Evolutionary conservation across 768 basidiomycete species (phyloP).

Genomic region (Chalciporus piperatus): DNA sequence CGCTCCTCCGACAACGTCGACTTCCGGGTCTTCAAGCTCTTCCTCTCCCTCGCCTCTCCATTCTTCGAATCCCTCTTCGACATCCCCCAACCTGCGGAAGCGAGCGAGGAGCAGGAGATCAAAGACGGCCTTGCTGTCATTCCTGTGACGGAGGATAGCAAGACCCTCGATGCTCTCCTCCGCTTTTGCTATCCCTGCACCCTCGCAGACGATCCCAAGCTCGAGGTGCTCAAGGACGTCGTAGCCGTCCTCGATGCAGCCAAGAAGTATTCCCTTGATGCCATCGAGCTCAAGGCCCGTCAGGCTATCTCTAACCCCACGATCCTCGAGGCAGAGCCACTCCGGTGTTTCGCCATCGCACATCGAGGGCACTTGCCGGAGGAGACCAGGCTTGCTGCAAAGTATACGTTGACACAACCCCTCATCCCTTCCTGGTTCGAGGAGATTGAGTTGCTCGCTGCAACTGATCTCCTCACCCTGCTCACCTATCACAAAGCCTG

Average conservation of each 20-base stretch:
- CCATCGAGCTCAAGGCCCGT: slow-evolving; percentile 11
- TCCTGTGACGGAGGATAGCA: slow-evolving; percentile 17
- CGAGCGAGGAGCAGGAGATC: slow-evolving; percentile 5
- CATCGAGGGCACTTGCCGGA: slow-evolving; percentile 15
- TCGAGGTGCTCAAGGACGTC: slow-evolving; percentile 8
- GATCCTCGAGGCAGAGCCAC: slow-evolving; percentile 18
- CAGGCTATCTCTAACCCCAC: slow-evolving; percentile 20
- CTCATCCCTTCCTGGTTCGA: slow-evolving; percentile 22
- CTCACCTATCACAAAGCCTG: slow-evolving; percentile 21
- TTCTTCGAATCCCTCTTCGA: slow-evolving; percentile 35
- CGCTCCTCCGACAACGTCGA: slow-evolving; percentile 29
- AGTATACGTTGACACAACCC: slow-evolving; percentile 25
- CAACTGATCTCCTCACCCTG: slow-evolving; percentile 24
- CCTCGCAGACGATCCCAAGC: slow-evolving; percentile 17
- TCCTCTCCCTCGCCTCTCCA: slow-evolving; percentile 32
- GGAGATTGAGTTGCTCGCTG: slow-evolving; percentile 29
- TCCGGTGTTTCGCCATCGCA: slow-evolving; percentile 33
- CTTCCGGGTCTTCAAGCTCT: slow-evolving; percentile 30
- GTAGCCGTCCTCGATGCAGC: slow-evolving; percentile 8
- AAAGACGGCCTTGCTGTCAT: slow-evolving; percentile 21
- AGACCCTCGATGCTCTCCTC: slow-evolving; percentile 20
- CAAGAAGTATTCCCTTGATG: slow-evolving; percentile 18
- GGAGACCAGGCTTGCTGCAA: slow-evolving; percentile 28
- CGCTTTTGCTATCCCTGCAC: slow-evolving; percentile 27
- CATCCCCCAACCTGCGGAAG: slow-evolving; percentile 22